phyloP scores from a whole-genome alignment of 306 rosid genomes.

The Prunus mongolica region DNA sequence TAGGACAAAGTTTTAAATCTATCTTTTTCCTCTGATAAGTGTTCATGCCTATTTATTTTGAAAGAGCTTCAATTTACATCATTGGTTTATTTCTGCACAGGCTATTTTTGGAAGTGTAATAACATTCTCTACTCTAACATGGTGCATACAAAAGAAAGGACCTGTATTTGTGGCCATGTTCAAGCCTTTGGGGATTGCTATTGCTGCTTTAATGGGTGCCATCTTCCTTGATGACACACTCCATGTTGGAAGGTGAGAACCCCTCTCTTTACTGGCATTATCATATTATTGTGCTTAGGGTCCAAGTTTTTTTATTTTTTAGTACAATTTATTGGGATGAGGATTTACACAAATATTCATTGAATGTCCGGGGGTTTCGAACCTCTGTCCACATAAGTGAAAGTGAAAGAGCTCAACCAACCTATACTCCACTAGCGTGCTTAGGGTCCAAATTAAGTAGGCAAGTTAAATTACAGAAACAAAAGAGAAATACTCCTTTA shows the following conservation, averaged over 20 bases:
- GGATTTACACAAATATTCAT: too few species aligned
- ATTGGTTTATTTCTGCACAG: constrained; percentile 22
- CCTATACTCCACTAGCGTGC: too few species aligned
- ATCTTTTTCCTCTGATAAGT: not conserved
- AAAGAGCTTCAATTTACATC: constrained; percentile 4
- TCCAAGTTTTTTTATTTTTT: not conserved
- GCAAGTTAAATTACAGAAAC: not conserved
- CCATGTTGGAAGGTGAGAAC: constrained; percentile 45
- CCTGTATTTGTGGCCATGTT: constrained; percentile 63
- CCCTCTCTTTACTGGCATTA: not conserved
- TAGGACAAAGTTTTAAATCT: not conserved
- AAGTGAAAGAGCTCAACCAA: too few species aligned
- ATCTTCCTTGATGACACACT: constrained; percentile 62
- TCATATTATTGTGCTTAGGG: not conserved
- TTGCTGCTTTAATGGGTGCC: constrained; percentile 55
- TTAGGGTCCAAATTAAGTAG: not conserved
- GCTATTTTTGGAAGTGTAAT: constrained; percentile 49
- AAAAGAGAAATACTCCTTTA: not conserved
- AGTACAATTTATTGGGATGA: too few species aligned
- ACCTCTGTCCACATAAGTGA: too few species aligned
- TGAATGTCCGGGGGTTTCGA: too few species aligned
- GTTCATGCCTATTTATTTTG: not conserved
- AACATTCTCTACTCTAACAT: constrained; percentile 40
- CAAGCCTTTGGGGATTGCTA: constrained; percentile 59
- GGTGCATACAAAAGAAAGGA: constrained; percentile 64